Base-by-base conservation (phyloP, 192 early-diverging fungal genomes). In the Gaertneriomyces semiglobifer region DNA sequence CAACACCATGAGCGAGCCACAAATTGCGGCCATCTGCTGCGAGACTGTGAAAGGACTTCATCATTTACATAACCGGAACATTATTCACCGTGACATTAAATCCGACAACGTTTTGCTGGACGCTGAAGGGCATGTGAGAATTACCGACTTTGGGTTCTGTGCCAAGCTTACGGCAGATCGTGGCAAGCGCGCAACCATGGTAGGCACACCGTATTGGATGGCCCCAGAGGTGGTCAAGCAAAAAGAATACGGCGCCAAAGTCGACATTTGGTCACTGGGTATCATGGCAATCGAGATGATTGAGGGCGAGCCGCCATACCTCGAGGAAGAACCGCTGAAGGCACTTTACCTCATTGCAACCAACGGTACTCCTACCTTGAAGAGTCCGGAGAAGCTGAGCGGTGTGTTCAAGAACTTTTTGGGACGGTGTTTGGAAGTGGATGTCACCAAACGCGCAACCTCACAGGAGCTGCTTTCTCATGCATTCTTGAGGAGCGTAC, bases 271-370 rank as follows among this genome's bases (percentile, higher is more conserved):
- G 95, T 94, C 93, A n/a, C 74, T 96, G 40, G 95, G 95, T 5
- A 96, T 98, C 76, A 93, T 98, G 92, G 89, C 90, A 14, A 95
- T 98, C 58, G 95, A 98, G 73, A 96, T 96, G 93, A 77, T 96
- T 48, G 95, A 98, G 77, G 93, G 94, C 12, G 93, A 98, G 69
- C 95, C 95, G 56, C 95, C 95, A 16, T 98, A 98, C 77, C 74
- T 98, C 48, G 89, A 98, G 64, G 94, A 95, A 69, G 90, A 95
- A 58, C 95, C 95, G 5, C 76, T 96, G 12, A 82, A 88, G 55
- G 77, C 80, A 4, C 66, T 86, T 55, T 84, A 84, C 74, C 65
- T 85, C 38, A 82, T 86, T 76, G 94, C 94, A 3, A 98, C 93
- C 12, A 97, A 92, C 51, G 96, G 96, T 33, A 96, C 92, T 7